Evolutionary conservation across 2,329 filamentous ascomycete species (phyloP), one percentile per base, ranked within the genome.

Genomic region (Fonsecaea pedrosoi): DNA sequence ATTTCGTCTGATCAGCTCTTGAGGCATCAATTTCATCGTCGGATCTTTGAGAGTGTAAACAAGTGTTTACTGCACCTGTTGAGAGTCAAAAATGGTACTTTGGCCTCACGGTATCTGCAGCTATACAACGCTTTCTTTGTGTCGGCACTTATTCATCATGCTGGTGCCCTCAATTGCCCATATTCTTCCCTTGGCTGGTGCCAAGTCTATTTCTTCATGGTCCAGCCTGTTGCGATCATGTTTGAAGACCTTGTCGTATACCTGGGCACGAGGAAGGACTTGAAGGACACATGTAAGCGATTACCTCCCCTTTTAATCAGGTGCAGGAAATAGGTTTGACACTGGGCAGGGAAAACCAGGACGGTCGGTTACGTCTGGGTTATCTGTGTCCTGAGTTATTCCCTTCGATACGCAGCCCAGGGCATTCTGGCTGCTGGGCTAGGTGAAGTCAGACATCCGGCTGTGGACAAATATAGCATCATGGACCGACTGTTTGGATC

Each of bases 21-120:
- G 5, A 69, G 68, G 68, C 66, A 70, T 56, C 68, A 70, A 40
- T 48, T 68, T 55, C 66, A 66, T 25, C 68, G 68, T n/a, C 60
- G 68, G 50, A 60, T 25, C 8, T 68, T 68, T 35, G 68, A 70
- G 56, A 61, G 59, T 15, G 35, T 37, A 13, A 70, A 65, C 35
- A 61, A 60, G 32, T 8, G n/a, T 34, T 54, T 69, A 2, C 48
- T 54, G 4, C 18, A 38, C 3, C n/a, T 65, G 30, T 34, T 62
- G 45, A 53, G 55, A 15, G 37, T 69, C 45, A 60, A 53, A 18
- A 68, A 56, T 40, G 68, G 62, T 3, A 56, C 62, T 6, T 15
- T 66, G 2, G 30, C 15, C 25, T 70, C 69, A 4, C 66, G 69
- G 21, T 69, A 69, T 64, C 18, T 70, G 13, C 66, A 70, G 54